These are phyloP conservation scores for Rhizopus arrhizus DNA, from an alignment of 371 early-diverging fungal genomes.

Conservation along the genomic window DNA sequence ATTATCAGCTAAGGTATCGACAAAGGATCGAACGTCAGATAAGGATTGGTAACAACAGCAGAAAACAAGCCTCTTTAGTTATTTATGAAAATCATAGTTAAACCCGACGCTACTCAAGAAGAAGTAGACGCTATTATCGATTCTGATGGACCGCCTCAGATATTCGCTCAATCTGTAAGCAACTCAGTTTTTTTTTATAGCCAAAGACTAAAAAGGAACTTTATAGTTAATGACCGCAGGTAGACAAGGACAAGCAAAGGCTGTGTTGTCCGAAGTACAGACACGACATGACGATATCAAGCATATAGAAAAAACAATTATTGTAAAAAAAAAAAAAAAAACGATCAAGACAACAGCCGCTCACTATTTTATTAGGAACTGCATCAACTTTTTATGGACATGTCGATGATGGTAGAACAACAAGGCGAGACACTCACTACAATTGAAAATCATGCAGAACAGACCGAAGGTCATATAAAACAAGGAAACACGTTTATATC, in stretches of 20 bases:
- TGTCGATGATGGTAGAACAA: conserved; percentile 78
- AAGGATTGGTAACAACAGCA: conserved; percentile 62
- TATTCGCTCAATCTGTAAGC: conserved; percentile 81
- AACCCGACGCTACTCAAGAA: conserved; percentile 74
- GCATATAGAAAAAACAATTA: conserved; percentile 77
- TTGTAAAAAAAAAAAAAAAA: conserved; percentile 42
- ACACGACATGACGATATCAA: conserved; percentile 79
- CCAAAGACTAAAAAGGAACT: not conserved
- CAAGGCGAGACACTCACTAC: conserved; percentile 73
- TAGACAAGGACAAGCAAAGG: conserved; percentile 71
- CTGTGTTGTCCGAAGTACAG: conserved; percentile 80
- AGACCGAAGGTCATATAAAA: conserved; percentile 62
- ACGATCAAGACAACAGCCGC: not conserved
- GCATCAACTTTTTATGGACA: conserved; percentile 83
- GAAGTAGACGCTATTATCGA: conserved; percentile 78
- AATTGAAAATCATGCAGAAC: conserved; percentile 65
- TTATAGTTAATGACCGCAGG: conserved; percentile 53
- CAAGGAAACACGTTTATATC: conserved; percentile 66
- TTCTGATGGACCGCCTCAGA: conserved; percentile 64
- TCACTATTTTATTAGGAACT: conserved; percentile 58
- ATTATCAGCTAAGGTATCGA: conserved; percentile 76
- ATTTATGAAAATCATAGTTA: conserved; percentile 47
- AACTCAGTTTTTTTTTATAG: not conserved
- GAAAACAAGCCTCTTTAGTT: not conserved
- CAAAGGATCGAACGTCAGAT: conserved; percentile 79